Evolutionary conservation across 2,329 filamentous ascomycete genomes (phyloP).

Genomic region (Ophiocordyceps camponoti-leonardi): DNA sequence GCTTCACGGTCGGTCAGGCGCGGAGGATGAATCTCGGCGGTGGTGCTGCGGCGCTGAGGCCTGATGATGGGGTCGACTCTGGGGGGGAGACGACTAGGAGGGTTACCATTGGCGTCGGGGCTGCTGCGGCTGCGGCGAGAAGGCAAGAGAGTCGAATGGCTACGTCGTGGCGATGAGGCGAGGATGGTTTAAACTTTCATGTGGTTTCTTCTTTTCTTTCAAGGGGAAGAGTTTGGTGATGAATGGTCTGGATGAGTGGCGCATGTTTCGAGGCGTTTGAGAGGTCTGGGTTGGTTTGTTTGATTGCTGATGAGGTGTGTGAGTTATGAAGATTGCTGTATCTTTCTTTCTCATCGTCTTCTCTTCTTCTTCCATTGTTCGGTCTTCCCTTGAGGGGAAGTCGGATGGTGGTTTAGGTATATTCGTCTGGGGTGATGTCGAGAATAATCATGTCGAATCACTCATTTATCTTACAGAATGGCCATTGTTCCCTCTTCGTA

Average conservation of each 20-base stretch:
- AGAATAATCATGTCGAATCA: no score
- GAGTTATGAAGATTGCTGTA: not conserved
- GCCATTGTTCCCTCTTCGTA: no score
- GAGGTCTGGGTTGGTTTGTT: not conserved
- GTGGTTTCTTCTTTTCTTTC: no score
- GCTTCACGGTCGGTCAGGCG: slow-evolving; percentile 36
- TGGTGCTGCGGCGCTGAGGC: slow-evolving; percentile 18
- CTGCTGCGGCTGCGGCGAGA: slow-evolving; percentile 4
- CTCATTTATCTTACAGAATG: no score
- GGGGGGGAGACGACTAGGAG: slow-evolving; percentile 12
- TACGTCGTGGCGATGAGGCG: not conserved
- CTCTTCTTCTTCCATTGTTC: no score
- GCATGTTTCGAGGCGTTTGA: not conserved
- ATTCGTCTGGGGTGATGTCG: no score
- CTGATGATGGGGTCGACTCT: not conserved
- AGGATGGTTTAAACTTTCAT: not conserved
- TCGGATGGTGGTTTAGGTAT: no score
- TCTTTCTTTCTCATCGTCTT: no score
- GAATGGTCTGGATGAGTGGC: not conserved
- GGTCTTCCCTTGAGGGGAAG: no score
- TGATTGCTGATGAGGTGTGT: not conserved
- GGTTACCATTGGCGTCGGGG: slow-evolving; percentile 19
- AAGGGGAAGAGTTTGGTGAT: no score
- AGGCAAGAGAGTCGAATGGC: not conserved
- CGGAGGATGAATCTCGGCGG: slow-evolving; percentile 37